A percentile compares a stretch with the other conserved stretches of the same genome.
Evolutionary conservation across 148 eudicot genomes (phyloP).

Genomic region (Pouteria glomerata): DNA sequence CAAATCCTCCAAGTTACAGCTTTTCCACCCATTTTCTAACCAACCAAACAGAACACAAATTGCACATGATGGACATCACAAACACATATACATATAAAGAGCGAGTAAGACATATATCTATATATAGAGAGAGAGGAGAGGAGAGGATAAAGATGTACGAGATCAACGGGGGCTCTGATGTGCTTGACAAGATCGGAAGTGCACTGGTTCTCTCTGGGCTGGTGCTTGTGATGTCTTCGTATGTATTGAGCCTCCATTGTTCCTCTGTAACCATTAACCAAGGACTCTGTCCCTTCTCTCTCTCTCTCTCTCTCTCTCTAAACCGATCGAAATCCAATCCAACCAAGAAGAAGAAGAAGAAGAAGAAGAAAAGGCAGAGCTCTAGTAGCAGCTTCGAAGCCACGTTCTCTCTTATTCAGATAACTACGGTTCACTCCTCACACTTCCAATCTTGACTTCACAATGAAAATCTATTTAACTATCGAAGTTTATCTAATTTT

Average conservation of each 20-base stretch:
- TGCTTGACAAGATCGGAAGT: constrained; percentile 19
- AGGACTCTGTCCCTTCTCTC: background rate
- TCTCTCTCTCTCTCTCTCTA: background rate
- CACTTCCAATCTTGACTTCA: background rate
- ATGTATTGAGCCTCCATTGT: constrained; percentile 17
- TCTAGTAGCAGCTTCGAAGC: background rate
- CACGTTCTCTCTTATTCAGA: constrained; percentile 2
- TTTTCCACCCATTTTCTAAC: background rate
- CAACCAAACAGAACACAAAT: background rate
- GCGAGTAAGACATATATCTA: background rate
- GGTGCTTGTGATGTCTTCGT: constrained; percentile 18
- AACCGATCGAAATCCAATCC: background rate
- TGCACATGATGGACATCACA: too few relatives aligned
- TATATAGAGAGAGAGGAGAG: constrained; percentile 1
- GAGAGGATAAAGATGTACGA: constrained; percentile 11
- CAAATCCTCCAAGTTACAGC: background rate
- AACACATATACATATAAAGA: too few relatives aligned
- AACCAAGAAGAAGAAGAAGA: background rate
- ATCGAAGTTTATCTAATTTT: too few relatives aligned
- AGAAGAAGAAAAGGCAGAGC: background rate
- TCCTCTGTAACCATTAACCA: background rate
- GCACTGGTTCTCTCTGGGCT: constrained; percentile 20
- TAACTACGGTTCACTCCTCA: background rate
- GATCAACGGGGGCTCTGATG: constrained; percentile 22
- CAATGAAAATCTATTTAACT: background rate